Percentiles rank a stretch among this genome's conserved stretches.
These are phyloP conservation scores for Kodamaea jinghongensis DNA, from an alignment of 805 yeast genomes.

Conservation along the genomic window DNA sequence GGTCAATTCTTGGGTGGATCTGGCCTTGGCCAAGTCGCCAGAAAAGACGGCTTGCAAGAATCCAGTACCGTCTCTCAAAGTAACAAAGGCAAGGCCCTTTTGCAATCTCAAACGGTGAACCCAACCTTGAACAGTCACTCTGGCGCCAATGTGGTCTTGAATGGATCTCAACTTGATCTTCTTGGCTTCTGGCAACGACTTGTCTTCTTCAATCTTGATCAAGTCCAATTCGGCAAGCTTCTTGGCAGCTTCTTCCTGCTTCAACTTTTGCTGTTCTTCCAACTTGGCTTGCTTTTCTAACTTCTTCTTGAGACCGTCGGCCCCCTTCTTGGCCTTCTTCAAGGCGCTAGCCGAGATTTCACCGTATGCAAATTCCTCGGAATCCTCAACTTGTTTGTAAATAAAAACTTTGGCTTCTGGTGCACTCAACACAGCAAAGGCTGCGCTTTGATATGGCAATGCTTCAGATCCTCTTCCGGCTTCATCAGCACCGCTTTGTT, in stretches of 20 bases:
- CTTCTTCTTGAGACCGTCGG: conserved; percentile 84
- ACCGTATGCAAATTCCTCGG: conserved; percentile 51
- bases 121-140: conserved; percentile 91
- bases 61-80: conserved; percentile 94
- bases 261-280: conserved; percentile 60
- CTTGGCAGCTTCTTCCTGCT: conserved; percentile 58
- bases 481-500: conserved; percentile 63
- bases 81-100: conserved; percentile 87
- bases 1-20: conserved; percentile 79
- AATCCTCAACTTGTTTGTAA: conserved; percentile 58
- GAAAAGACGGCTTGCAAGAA: conserved; percentile 80
- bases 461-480: conserved; percentile 61
- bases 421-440: conserved; percentile 64
- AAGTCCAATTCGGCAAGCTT: conserved; percentile 72
- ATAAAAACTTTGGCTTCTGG: conserved; percentile 59
- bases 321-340: conserved; percentile 96
- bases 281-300: conserved; percentile 61
- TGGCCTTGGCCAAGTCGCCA: conserved; percentile 91
- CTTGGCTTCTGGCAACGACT: conserved; percentile 65
- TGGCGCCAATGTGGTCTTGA: conserved; percentile 54
- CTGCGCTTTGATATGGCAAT: conserved; percentile 76
- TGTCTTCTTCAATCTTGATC: conserved; percentile 72
- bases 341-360: conserved; percentile 88
- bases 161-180: conserved; percentile 62
- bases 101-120: conserved; percentile 90